Base-by-base conservation (phyloP, 1,284 basidiomycete genomes). In the Bjerkandera adusta region DNA sequence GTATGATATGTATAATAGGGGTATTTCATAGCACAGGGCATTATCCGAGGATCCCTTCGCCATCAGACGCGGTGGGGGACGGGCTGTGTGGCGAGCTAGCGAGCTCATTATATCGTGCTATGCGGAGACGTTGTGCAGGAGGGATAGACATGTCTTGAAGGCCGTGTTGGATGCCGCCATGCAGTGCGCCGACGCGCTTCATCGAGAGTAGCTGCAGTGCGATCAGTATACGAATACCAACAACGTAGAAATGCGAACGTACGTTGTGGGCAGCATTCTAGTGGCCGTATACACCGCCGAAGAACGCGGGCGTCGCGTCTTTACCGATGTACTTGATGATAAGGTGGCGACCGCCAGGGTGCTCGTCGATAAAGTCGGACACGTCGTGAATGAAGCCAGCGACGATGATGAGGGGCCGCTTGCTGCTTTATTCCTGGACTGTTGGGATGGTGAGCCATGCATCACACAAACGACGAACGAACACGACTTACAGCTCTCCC, bases 331-430 rank as follows among this genome's bases (percentile, higher is more conserved):
- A 82, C 25, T 69, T 71, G 45, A 70, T 67, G 57, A 96, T 68
- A 41, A 90, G 62, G 43, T 72, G 66, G 33, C 72, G 72, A 15
- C 92, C 92, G 27, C 92, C 92, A 3, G 92, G 92, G 68, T 96
- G 92, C 53, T 84, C 76, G 50, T 88, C 82, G 40, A 82, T 58
- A 62, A 94, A 93, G 7, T 76, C 68, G 5, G 87, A 79, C 21
- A 85, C 78, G 59, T 96, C 92, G 67, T 94, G 91, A 53, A 96
- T 88, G 68, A 91, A 93, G 13, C 92, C 92, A 38, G 85, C 81
- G 40, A 95, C 72, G 43, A 92, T 76, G 34, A 94, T 68, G 51
- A 94, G 68, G 4, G 79, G 71, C 20, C 82, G 75, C 27, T 72
- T 71, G 66, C 79, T 73, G 16, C 89, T 75, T 58, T 88, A 83